Evolutionary conservation across 1,284 basidiomycete species (phyloP).

Genomic region (Irpex rosettiformis): DNA sequence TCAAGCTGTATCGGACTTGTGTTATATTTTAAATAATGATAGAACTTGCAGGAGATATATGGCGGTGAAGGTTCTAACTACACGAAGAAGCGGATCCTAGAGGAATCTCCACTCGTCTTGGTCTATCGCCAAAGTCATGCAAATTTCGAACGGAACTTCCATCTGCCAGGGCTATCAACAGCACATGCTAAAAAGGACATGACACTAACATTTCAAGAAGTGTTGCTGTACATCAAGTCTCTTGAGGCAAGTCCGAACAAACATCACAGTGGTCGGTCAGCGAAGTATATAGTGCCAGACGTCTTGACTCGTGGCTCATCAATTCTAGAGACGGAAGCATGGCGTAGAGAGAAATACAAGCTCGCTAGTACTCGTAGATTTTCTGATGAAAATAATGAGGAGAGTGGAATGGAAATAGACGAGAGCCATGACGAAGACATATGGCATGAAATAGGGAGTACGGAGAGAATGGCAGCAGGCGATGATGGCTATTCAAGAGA

Average conservation of each 20-base stretch:
- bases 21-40: background rate
- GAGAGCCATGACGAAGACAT: background rate
- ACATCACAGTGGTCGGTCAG: conserved; percentile 16
- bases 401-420: background rate
- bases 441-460: background rate
- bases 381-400: background rate
- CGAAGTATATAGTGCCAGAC: conserved; percentile 21
- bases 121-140: conserved; percentile 22
- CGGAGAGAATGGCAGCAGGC: background rate
- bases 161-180: conserved; percentile 22
- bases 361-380: no score
- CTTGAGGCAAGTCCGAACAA: conserved; percentile 15
- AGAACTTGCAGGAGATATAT: background rate
- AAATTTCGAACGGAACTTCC: conserved; percentile 28
- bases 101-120: conserved; percentile 31
- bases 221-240: conserved; percentile 21
- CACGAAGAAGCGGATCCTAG: conserved; percentile 25
- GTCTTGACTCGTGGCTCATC: conserved; percentile 19
- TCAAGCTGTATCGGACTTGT: background rate
- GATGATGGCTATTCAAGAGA: background rate
- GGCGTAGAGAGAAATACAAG: background rate
- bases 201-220: conserved; percentile 23
- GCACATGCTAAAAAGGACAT: conserved; percentile 27
- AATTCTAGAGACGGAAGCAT: background rate
- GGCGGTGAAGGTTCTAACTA: conserved; percentile 23